Evolutionary conservation across 768 basidiomycete species (phyloP), one percentile per base, ranked within the genome.

Genomic region (Amanita jacksonii): DNA sequence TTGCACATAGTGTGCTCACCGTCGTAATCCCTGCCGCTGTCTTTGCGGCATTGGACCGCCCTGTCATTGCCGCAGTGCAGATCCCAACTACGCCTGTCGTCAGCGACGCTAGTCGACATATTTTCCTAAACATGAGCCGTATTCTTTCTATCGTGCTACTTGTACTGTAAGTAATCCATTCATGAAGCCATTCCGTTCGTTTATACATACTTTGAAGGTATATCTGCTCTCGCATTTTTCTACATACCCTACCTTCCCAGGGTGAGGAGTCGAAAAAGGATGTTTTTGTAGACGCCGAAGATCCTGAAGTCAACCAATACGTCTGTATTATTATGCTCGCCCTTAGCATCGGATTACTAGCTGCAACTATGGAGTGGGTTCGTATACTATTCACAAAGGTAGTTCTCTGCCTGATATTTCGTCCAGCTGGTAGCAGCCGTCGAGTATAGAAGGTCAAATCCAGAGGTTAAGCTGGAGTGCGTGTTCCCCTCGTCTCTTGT

Each of bases 331-430:
- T 58, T 4, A 62, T 80, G 46, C 67, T 86, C 1, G 28, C 62
- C 3, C 34, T 76, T 27, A 72, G 72, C 24, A 72, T 85, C 32
- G 74, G 57, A 8, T 55, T 85, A 23, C 77, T 83, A 76, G 80
- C 76, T 25, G 65, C 69, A 22, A 85, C 84, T 4, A 81, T 79
- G 15, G 81, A 83, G 69, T 84, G 74, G 68, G 79, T 84, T 51
- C 49, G 57, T 22, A 15, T 8, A 22, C n/a, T 15, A 8, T n/a
- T 8, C 20, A 10, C 6, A 8, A 16, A 15, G 2, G 5, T 15
- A 8, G 27, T 9, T 3, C 68, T 61, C 1, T 19, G 4, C 12
- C 18, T 30, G 3, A 38, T 16, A 31, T 23, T 24, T 27, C 36
- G 12, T 51, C 3, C 47, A 83, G 80, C 61, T 85, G 8, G 80